A percentile compares a stretch with the other conserved stretches of the same genome.
These are phyloP conservation scores for Evansstolkia leycettana DNA, from an alignment of 495 filamentous ascomycete genomes.

Conservation along the genomic window DNA sequence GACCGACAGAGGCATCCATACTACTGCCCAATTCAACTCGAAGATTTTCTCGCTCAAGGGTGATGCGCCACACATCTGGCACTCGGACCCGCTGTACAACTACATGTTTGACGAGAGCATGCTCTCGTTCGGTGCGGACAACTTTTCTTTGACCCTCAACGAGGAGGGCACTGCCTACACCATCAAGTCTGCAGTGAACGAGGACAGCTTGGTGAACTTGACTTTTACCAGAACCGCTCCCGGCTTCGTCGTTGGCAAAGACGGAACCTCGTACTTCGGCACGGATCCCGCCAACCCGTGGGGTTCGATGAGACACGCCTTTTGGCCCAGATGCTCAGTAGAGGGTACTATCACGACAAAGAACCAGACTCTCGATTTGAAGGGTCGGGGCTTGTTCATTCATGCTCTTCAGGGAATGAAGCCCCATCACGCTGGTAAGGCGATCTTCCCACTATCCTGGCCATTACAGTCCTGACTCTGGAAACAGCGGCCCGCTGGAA, in stretches of 20 bases:
- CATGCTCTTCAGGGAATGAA: slow-evolving; percentile 96
- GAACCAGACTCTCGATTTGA: slow-evolving; percentile 70
- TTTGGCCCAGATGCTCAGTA: slow-evolving; percentile 79
- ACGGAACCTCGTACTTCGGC: slow-evolving; percentile 76
- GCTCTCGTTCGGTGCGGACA: slow-evolving; percentile 69
- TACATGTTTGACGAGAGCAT: slow-evolving; percentile 75
- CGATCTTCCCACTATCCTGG: neutral
- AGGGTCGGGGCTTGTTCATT: slow-evolving; percentile 62
- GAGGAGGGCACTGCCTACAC: slow-evolving; percentile 70
- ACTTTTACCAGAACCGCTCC: slow-evolving; percentile 64
- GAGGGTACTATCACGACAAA: slow-evolving; percentile 79
- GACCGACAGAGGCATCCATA: slow-evolving; percentile 62
- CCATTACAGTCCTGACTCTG: neutral
- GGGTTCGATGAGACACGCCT: slow-evolving; percentile 81
- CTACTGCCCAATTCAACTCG: slow-evolving; percentile 80
- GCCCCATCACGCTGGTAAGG: slow-evolving; percentile 80
- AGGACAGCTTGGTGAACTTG: slow-evolving; percentile 66
- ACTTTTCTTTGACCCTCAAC: slow-evolving; percentile 68
- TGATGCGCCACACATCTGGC: slow-evolving; percentile 61
- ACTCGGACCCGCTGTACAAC: slow-evolving; percentile 60
- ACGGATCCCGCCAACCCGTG: slow-evolving; percentile 76
- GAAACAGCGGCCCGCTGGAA: slow-evolving; percentile 74
- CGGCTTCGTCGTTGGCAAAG: slow-evolving; percentile 74
- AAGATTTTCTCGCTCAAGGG: slow-evolving; percentile 77
- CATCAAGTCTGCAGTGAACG: slow-evolving; percentile 76